Percentiles rank a stretch among this genome's conserved stretches.
These are phyloP conservation scores for Craterostigma plantagineum DNA, from an alignment of 257 asterid species.

Conservation along the genomic window DNA sequence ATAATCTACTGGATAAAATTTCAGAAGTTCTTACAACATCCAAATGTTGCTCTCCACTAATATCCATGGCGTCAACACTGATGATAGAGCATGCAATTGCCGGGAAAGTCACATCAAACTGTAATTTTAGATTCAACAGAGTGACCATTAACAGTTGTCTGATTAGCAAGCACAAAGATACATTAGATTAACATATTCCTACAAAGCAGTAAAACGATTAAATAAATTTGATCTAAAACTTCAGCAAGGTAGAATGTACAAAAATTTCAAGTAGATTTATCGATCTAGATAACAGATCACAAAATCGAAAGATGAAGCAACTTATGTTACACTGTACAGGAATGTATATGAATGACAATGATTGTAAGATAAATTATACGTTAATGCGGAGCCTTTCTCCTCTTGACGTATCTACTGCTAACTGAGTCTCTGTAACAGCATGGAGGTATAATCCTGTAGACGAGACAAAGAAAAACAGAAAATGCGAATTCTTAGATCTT, in stretches of 20 bases:
- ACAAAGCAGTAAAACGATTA: neutral
- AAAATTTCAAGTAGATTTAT: no score
- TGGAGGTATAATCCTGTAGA: slow-evolving; percentile 68
- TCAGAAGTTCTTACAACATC: slow-evolving; percentile 59
- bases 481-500: no score
- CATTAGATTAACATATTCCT: neutral
- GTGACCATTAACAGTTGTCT: slow-evolving; percentile 11
- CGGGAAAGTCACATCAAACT: slow-evolving; percentile 97
- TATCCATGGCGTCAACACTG: slow-evolving; percentile 97
- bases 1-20: no score
- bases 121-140: slow-evolving; percentile 28
- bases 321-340: slow-evolving; percentile 4
- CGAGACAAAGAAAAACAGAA: no score
- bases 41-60: slow-evolving; percentile 97
- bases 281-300: neutral
- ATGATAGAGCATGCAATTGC: slow-evolving; percentile 86
- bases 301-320: neutral
- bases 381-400: slow-evolving; percentile 94
- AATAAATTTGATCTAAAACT: neutral
- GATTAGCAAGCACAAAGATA: neutral
- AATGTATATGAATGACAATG: slow-evolving; percentile 1
- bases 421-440: slow-evolving; percentile 67
- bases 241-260: no score
- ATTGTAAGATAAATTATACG: slow-evolving; percentile 24
- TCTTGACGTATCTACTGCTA: slow-evolving; percentile 90